These are phyloP conservation scores for Reticulascus tulasneorum DNA, from an alignment of 2,329 filamentous ascomycete genomes.

Conservation along the genomic window DNA sequence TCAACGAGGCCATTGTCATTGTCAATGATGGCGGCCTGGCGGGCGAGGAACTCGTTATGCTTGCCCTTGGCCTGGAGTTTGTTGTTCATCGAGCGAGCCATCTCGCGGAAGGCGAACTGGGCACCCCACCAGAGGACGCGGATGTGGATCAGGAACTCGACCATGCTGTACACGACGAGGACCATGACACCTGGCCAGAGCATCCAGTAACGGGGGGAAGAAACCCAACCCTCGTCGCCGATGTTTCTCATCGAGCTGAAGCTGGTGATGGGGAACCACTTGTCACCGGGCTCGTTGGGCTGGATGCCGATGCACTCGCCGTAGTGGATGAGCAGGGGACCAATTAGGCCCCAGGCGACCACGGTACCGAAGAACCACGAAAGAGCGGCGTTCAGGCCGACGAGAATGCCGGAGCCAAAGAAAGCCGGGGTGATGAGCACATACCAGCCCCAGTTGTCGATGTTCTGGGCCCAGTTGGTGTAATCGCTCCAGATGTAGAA, in stretches of 20 bases:
- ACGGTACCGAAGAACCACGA: conserved; percentile 56
- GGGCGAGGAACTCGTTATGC: conserved; percentile 26
- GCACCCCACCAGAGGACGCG: conserved; percentile 30
- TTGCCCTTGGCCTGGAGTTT: conserved; percentile 27
- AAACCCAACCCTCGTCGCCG: conserved; percentile 20
- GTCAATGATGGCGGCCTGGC: conserved; percentile 31
- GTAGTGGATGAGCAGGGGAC: conserved; percentile 41
- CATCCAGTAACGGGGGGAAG: conserved; percentile 38
- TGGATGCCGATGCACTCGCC: conserved; percentile 46
- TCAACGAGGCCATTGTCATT: conserved; percentile 26
- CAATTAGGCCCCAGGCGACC: conserved; percentile 52
- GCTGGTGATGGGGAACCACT: conserved; percentile 24
- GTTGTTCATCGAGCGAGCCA: conserved; percentile 25
- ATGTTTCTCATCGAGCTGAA: conserved; percentile 28
- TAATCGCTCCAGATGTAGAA: conserved; percentile 53
- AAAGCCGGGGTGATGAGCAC: conserved; percentile 58
- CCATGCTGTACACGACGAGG: conserved; percentile 34
- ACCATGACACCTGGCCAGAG: conserved; percentile 40
- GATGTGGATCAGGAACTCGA: conserved; percentile 37
- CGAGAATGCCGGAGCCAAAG: conserved; percentile 50
- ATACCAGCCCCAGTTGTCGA: conserved; percentile 61
- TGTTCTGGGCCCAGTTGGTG: conserved; percentile 43
- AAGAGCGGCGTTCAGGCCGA: conserved; percentile 48
- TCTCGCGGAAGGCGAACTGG: conserved; percentile 28
- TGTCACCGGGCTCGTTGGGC: conserved; percentile 10